Evolutionary conservation across 2,329 filamentous ascomycete species (phyloP), one percentile per base, ranked within the genome.

Genomic region (Cordyceps cateniannulata): DNA sequence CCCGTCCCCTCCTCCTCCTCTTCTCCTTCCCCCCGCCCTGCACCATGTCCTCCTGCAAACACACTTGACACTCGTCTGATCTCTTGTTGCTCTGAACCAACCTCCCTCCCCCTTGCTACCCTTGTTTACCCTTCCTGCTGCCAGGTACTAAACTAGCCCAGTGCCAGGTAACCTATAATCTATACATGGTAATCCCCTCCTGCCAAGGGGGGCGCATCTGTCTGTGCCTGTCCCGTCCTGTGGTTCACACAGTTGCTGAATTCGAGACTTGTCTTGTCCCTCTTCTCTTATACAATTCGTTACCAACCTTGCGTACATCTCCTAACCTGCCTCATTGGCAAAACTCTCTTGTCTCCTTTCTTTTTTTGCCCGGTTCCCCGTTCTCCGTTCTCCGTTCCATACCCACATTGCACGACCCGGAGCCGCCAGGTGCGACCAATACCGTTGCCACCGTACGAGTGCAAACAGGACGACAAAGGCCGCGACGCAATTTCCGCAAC

Each of bases 51-150:
- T 35, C 52, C 40, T 55, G 52, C 52, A 55, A 55, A 55, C 52
- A 55, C 40, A 55, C 40, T 44, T 55, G 52, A 55, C 25, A 55
- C 52, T 45, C 38, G 27, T 55, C 52, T 44, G 52, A 55, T 55
- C 24, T 40, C n/a, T n/a, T 18, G 22, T 40, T 22, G 16, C n/a
- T 51, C n/a, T 10, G 42, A 22, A 10, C 18, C n/a, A 20, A 42
- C 40, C 40, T 18, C 18, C 40, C 40, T n/a, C n/a, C n/a, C n/a
- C n/a, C n/a, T n/a, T n/a, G n/a, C n/a, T n/a, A n/a, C n/a, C n/a
- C n/a, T n/a, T n/a, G n/a, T n/a, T n/a, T n/a, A n/a, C n/a, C n/a
- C n/a, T n/a, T n/a, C n/a, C n/a, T n/a, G n/a, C n/a, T 8, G 16
- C 40, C 40, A 50, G 48, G 25, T 16, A 29, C 27, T 35, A 35